phyloP scores from a whole-genome alignment of 306 rosid species.

The Acacia melanoxylon region DNA sequence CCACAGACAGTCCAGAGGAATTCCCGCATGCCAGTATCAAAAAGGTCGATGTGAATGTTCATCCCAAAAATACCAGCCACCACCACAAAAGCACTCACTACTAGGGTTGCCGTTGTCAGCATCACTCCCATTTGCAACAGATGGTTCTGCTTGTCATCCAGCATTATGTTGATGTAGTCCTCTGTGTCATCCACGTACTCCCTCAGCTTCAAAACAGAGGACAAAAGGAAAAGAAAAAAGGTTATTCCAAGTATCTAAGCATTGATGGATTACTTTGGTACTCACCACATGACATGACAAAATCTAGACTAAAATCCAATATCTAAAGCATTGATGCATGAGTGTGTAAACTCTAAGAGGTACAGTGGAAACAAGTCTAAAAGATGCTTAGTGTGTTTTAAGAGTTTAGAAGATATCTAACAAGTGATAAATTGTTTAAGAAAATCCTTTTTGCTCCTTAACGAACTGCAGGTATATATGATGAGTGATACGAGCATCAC shows the following conservation, averaged over 20 bases:
- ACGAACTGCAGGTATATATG: neutral
- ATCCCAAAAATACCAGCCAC: slow-evolving; percentile 95
- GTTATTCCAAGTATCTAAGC: neutral
- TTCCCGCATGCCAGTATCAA: slow-evolving; percentile 55
- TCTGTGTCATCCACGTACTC: slow-evolving; percentile 98
- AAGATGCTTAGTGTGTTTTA: neutral
- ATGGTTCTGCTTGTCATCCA: slow-evolving; percentile 99
- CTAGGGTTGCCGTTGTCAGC: slow-evolving; percentile 94
- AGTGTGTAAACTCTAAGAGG: neutral
- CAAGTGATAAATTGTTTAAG: neutral
- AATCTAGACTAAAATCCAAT: neutral
- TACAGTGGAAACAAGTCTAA: neutral
- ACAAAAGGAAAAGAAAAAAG: neutral
- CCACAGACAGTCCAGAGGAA: slow-evolving; percentile 75
- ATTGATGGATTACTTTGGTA: neutral
- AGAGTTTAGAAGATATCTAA: neutral
- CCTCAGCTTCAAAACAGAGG: slow-evolving; percentile 60
- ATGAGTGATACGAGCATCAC: neutral
- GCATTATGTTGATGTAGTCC: slow-evolving; percentile 97
- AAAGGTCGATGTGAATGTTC: slow-evolving; percentile 80
- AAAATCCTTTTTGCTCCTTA: neutral
- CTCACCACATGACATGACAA: neutral
- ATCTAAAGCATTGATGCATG: neutral
- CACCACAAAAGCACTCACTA: slow-evolving; percentile 81
- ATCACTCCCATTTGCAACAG: slow-evolving; percentile 98